Base-by-base conservation (phyloP, 2,329 filamentous ascomycete genomes). In the Elsinoe australis region DNA sequence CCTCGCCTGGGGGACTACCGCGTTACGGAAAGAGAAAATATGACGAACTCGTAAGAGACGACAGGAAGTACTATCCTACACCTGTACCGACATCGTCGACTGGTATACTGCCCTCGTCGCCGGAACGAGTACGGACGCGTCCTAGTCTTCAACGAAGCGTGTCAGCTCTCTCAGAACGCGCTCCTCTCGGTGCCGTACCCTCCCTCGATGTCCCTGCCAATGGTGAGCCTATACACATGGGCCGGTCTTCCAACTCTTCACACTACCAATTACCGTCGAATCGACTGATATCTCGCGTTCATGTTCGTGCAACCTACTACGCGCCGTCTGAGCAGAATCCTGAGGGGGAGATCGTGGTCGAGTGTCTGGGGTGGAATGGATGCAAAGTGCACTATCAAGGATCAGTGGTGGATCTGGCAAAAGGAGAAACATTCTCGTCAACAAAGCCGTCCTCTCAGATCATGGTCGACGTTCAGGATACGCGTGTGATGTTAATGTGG, bases 351-450 rank as follows among this genome's bases (percentile, higher is more conserved):
- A 79, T 98, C 38, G 86, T 95, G 66, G 84, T 98, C 58, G 76
- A 87, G 59, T 98, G 92, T 72, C 79, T 85, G 60, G 92, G 92
- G 17, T 96, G 90, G 90, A 98, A 98, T 65, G 92, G 92, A 12
- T 74, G 92, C 55, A 94, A 87, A 70, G 70, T 98, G 56, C 88
- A 95, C 68, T 95, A 87, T 71, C 84, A 90, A 67, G 87, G 87
- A 49, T 81, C 83, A 56, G 84, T 87, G 2, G 90, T 86, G 73
- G 87, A 95, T 56, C 68, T 98, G 59, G 75, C 73, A 54, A 95
- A 95, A 70, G 87, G 85, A 14, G 88, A 95, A 63, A 85, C 80
- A 42, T 96, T 95, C 66, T 84, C 82, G 38, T 94, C 88, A 50
- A 87, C 94, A 67, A 89, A 88, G 22, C 86, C 89, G 61, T 80